Evolutionary conservation across 805 yeast genomes (phyloP).

Genomic region (Spathaspora passalidarum): DNA sequence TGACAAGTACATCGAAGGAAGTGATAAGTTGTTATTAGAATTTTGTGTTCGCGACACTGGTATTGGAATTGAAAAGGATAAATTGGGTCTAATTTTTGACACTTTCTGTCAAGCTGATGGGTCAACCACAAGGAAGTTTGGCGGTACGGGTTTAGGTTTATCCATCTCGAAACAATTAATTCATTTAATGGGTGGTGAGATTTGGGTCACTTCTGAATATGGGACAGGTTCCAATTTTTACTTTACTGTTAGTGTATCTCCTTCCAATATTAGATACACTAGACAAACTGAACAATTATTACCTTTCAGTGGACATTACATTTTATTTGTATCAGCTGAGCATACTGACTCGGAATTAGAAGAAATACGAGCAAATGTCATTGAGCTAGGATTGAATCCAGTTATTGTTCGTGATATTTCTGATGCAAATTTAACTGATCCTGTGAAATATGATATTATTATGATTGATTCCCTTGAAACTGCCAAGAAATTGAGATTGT

Average conservation of each 20-base stretch:
- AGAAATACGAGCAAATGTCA: conserved; percentile 50
- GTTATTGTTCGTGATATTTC: conserved; percentile 53
- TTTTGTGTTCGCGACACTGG: conserved; percentile 90
- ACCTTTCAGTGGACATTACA: conserved; percentile 70
- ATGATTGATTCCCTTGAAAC: conserved; percentile 77
- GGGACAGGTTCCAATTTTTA: conserved; percentile 82
- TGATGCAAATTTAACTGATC: conserved; percentile 55
- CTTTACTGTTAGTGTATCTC: conserved; percentile 77
- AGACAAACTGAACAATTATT: conserved; percentile 65
- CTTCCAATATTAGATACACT: conserved; percentile 58
- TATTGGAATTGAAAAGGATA: conserved; percentile 84
- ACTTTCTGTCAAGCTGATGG: conserved; percentile 94
- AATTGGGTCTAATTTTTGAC: conserved; percentile 80
- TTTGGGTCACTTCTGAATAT: conserved; percentile 82
- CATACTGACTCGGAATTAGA: conserved; percentile 50
- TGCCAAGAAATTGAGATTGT: conserved; percentile 62
- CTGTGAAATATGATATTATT: conserved; percentile 71
- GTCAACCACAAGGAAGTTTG: conserved; percentile 86
- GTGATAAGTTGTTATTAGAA: conserved; percentile 55
- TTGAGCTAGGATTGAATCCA: conserved; percentile 59
- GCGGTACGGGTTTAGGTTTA: conserved; percentile 89
- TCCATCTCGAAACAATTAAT: conserved; percentile 85
- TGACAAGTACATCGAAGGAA: conserved; percentile 26
- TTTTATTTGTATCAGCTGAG: conserved; percentile 66
- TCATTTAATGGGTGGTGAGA: conserved; percentile 90